Percentiles rank a stretch among this genome's conserved stretches.
These are phyloP conservation scores for Collybia mongolica DNA, from an alignment of 768 basidiomycete genomes.

Conservation along the genomic window DNA sequence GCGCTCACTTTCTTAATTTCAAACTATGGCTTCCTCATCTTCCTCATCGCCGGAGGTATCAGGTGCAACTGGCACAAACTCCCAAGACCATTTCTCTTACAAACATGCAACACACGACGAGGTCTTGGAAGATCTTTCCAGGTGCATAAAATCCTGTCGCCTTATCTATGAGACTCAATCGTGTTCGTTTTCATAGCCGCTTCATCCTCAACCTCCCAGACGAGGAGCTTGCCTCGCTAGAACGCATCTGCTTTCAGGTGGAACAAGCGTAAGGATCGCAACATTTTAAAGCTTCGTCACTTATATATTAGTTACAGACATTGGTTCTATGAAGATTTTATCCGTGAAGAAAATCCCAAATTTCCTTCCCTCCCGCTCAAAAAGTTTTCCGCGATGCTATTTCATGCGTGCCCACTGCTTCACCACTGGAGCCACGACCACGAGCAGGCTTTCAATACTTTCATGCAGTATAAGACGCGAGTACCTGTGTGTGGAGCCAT, in stretches of 20 bases:
- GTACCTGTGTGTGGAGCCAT: constrained; percentile 98
- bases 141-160: constrained; percentile 41
- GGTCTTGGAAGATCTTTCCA: constrained; percentile 88
- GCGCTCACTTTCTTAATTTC: constrained; percentile 7
- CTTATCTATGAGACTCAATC: constrained; percentile 7
- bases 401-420: constrained; percentile 80
- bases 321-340: constrained; percentile 99
- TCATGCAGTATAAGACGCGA: constrained; percentile 95
- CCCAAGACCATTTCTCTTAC: constrained; percentile 48
- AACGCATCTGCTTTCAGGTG: constrained; percentile 97
- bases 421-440: constrained; percentile 84
- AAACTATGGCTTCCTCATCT: constrained; percentile 70
- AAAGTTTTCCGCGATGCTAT: constrained; percentile 90
- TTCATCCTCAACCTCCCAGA: constrained; percentile 97
- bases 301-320: constrained; percentile 54
- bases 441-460: constrained; percentile 82
- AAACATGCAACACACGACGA: constrained; percentile 79
- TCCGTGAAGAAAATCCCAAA: constrained; percentile 85
- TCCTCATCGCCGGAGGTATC: constrained; percentile 77
- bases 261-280: constrained; percentile 86
- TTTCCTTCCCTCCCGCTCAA: constrained; percentile 89
- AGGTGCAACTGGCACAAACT: constrained; percentile 37
- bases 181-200: constrained; percentile 49
- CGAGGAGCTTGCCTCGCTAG: constrained; percentile 86
- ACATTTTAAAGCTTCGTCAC: constrained; percentile 8